Evolutionary conservation across 352 stramenopile genomes (phyloP).

Genomic region (Globisporangium ultimum): DNA sequence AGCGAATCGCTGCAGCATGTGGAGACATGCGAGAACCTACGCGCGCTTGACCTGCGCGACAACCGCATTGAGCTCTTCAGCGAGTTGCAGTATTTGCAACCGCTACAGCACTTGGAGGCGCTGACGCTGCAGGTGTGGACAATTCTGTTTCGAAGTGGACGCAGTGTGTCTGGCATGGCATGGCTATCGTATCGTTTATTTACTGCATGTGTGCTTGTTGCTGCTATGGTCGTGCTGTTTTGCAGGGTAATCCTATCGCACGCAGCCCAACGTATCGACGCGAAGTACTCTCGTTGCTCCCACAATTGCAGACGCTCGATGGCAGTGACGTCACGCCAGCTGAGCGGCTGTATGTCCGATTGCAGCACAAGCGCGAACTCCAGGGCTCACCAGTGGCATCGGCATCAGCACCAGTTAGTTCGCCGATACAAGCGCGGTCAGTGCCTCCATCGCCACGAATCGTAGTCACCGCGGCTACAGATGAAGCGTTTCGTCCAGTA

Average conservation of each 20-base stretch:
- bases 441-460: neutral
- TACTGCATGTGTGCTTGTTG: neutral
- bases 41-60: constrained; percentile 33
- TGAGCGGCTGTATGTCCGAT: constrained; percentile 43
- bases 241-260: constrained; percentile 54
- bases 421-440: constrained; percentile 1
- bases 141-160: neutral
- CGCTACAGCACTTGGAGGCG: constrained; percentile 34
- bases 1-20: constrained; percentile 49
- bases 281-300: constrained; percentile 55
- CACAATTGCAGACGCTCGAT: constrained; percentile 49
- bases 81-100: constrained; percentile 50
- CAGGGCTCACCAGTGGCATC: constrained; percentile 2
- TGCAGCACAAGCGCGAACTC: constrained; percentile 43
- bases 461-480: neutral
- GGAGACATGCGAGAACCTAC: constrained; percentile 20
- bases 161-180: neutral
- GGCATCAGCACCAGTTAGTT: no score
- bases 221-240: neutral
- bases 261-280: constrained; percentile 32
- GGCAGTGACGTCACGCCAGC: constrained; percentile 33
- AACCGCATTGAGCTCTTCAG: constrained; percentile 54
- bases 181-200: neutral
- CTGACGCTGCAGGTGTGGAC: constrained; percentile 37
- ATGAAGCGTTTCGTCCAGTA: neutral